phyloP scores from a whole-genome alignment of 2,329 filamentous ascomycete species.

The Paraphoma sp. region DNA sequence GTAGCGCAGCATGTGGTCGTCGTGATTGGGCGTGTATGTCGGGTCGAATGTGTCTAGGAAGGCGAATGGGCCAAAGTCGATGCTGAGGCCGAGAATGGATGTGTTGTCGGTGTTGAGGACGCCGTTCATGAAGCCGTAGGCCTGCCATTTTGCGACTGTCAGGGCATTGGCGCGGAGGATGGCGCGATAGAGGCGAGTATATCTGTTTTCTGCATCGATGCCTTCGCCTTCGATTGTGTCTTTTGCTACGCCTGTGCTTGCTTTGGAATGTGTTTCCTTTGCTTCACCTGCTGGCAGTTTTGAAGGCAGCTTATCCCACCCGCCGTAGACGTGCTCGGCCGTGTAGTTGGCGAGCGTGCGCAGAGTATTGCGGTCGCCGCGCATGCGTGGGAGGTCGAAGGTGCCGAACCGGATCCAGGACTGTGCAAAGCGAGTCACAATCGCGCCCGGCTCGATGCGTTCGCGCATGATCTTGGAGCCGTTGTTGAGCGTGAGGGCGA shows the following conservation, averaged over 20 bases:
- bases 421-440: slow-evolving; percentile 90
- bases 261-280: slow-evolving; percentile 55
- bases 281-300: slow-evolving; percentile 57
- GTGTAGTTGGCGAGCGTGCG: slow-evolving; percentile 80
- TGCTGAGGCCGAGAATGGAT: slow-evolving; percentile 83
- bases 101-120: slow-evolving; percentile 99
- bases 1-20: slow-evolving; percentile 87
- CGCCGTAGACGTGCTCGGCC: slow-evolving; percentile 84
- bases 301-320: slow-evolving; percentile 83
- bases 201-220: slow-evolving; percentile 81
- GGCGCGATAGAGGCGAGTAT: slow-evolving; percentile 84
- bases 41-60: slow-evolving; percentile 98
- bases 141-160: slow-evolving; percentile 93
- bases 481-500: slow-evolving; percentile 78
- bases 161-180: slow-evolving; percentile 83
- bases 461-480: slow-evolving; percentile 73
- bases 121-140: slow-evolving; percentile 99
- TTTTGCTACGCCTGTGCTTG: slow-evolving; percentile 57
- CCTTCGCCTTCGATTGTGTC: slow-evolving; percentile 70
- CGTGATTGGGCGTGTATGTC: slow-evolving; percentile 93
- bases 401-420: slow-evolving; percentile 93
- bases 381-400: slow-evolving; percentile 86
- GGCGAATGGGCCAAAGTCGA: slow-evolving; percentile 96
- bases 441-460: slow-evolving; percentile 84
- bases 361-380: slow-evolving; percentile 78